Evolutionary conservation across 2,329 filamentous ascomycete species (phyloP).

Genomic region (Fusarium foetens): DNA sequence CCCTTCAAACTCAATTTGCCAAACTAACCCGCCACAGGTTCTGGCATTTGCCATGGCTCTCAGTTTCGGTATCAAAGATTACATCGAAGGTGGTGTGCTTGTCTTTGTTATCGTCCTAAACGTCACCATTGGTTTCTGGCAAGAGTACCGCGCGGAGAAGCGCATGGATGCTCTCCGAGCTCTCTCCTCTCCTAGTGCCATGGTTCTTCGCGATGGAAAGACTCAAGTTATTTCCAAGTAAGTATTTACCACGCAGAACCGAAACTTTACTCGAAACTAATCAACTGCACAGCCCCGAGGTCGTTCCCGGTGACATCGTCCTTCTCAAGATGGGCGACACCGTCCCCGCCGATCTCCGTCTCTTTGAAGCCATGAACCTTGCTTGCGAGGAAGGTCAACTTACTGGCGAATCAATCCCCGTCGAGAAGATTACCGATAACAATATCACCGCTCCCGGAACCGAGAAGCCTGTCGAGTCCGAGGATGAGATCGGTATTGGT

Average conservation of each 20-base stretch:
- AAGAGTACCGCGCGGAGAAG: slow-evolving; percentile 72
- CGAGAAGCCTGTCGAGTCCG: slow-evolving; percentile 57
- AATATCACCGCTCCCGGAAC: slow-evolving; percentile 56
- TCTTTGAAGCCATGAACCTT: slow-evolving; percentile 80
- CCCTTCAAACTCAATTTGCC: not conserved
- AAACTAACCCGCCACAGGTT: slow-evolving; percentile 61
- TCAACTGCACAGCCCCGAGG: slow-evolving; percentile 58
- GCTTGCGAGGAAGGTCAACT: slow-evolving; percentile 82
- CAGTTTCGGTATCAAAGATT: slow-evolving; percentile 73
- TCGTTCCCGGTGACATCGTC: slow-evolving; percentile 78
- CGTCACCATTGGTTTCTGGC: slow-evolving; percentile 73
- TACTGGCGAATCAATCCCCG: slow-evolving; percentile 79
- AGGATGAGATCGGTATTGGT: slow-evolving; percentile 70
- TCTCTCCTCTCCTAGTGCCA: slow-evolving; percentile 71
- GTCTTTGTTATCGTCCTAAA: slow-evolving; percentile 75
- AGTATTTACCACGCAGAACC: slow-evolving; percentile 39
- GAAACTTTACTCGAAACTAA: slow-evolving; percentile 14
- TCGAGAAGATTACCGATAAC: slow-evolving; percentile 70
- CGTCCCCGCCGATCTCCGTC: slow-evolving; percentile 76
- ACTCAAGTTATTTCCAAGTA: slow-evolving; percentile 68
- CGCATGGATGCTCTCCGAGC: slow-evolving; percentile 72
- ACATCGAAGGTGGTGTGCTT: slow-evolving; percentile 74
- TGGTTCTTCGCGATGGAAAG: slow-evolving; percentile 69
- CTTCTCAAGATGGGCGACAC: slow-evolving; percentile 77
- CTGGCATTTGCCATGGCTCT: slow-evolving; percentile 81